Base-by-base conservation (phyloP, 2,329 filamentous ascomycete genomes). In the Hawksworthiomyces lignivorus region DNA sequence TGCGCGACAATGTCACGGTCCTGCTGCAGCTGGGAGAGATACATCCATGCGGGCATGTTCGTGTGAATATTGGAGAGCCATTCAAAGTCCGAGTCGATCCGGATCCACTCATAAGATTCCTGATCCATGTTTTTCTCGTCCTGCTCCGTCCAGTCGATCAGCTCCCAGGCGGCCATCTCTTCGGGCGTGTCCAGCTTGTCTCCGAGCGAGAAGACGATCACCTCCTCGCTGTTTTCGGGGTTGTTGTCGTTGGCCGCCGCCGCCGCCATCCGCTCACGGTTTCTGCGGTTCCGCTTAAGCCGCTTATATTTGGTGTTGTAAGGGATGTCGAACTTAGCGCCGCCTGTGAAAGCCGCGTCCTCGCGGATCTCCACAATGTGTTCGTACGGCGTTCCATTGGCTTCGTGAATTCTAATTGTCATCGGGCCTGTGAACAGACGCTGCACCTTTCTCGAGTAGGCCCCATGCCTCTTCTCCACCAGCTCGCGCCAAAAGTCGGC, bases 291-390 rank as follows among this genome's bases (percentile, higher is more conserved):
- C 35, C 89, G 75, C 68, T 98, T 98, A 3, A 98, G 72, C 8
- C 94, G 82, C 67, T 97, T 98, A 67, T 98, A 98, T 60, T 98
- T 98, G 0, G 92, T 98, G 55, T 97, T 97, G 64, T 98, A 98
- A 1, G 90, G 89, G 47, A 98, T 96, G 48, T 96, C 89, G 46
- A 97, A 85, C 57, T 85, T 92, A 19, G 72, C 72, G 2, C 67
- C 68, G 52, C 84, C 50, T 14, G 43, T 45, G 4, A 50, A 29
- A 3, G 84, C 86, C 12, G 79, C 76, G 21, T 83, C 82, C 52
- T 96, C 88, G 46, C 88, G 88, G 57, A 98, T 94, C 54, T 96
- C 87, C 24, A 97, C 82, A 48, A 96, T 96, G 57, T 98, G 92
- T 59, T 98, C 92, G 56, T 98, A 98, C 3, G 92, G 92, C 0